Conservation (phyloP, 2,329 filamentous ascomycete species). For the Corynespora cassiicola region DNA sequence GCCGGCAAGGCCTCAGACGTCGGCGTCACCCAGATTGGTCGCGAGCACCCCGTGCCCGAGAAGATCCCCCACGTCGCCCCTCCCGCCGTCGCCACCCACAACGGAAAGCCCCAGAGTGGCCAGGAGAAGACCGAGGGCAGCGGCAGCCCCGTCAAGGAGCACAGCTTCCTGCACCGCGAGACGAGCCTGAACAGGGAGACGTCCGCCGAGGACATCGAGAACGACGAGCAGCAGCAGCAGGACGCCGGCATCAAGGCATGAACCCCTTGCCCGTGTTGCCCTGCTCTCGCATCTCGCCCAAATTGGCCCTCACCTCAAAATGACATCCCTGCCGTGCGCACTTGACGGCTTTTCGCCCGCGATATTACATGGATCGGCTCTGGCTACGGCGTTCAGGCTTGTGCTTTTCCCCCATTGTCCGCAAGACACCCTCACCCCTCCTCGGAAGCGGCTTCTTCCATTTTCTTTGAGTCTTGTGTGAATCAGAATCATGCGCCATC, state of each 20-base stretch:
- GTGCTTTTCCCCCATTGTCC: conserved; percentile 10
- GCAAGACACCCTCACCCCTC: conserved; percentile 3
- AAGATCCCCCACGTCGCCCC: conserved; percentile 90
- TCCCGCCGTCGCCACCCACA: conserved; percentile 57
- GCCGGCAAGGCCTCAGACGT: conserved; percentile 95
- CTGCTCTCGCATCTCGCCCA: conserved; percentile 9
- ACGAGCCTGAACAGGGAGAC: conserved; percentile 79
- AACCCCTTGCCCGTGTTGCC: conserved; percentile 4
- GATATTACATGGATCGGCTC: conserved; percentile 12
- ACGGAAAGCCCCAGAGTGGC: conserved; percentile 44
- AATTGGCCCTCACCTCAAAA: conserved; percentile 20
- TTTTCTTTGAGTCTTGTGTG: conserved; percentile 5
- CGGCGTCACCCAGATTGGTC: conserved; percentile 91
- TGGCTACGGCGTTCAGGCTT: conserved; percentile 24
- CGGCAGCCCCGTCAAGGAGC: conserved; percentile 88
- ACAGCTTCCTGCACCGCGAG: conserved; percentile 83
- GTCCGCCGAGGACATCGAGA: conserved; percentile 68
- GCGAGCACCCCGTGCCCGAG: conserved; percentile 91
- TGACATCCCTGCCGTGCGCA: conserved; percentile 20
- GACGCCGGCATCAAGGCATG: conserved; percentile 28
- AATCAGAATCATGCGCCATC: conserved; percentile 4
- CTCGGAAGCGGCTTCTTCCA: neutral
- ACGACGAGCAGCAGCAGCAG: conserved; percentile 27
- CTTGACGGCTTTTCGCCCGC: conserved; percentile 19
- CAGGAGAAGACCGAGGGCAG: conserved; percentile 60